Evolutionary conservation across 352 stramenopile species (phyloP).

Genomic region (Globisporangium abappressorium): DNA sequence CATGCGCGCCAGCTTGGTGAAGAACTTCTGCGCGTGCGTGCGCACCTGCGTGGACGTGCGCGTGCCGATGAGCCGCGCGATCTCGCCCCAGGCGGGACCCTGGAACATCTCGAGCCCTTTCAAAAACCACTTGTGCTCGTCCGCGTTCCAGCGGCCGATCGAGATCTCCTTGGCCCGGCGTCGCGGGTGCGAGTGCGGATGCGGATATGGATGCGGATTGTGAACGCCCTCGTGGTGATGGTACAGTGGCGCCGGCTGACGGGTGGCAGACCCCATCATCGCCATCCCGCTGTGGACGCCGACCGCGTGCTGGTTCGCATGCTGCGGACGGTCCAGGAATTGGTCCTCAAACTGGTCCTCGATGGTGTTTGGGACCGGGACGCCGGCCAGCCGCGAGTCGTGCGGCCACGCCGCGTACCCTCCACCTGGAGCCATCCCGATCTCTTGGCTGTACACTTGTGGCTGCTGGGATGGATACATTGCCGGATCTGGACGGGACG

Average conservation of each 20-base stretch:
- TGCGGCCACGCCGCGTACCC: conserved; percentile 6
- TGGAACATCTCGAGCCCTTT: conserved; percentile 81
- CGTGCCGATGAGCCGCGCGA: conserved; percentile 77
- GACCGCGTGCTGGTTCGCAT: background rate
- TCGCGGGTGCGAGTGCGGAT: conserved; percentile 10
- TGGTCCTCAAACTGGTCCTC: conserved; percentile 11
- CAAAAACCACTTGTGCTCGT: conserved; percentile 77
- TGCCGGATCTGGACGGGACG: background rate
- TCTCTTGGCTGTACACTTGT: background rate
- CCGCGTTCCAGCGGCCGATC: conserved; percentile 71
- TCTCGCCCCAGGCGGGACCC: conserved; percentile 78
- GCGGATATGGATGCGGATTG: background rate
- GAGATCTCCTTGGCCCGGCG: conserved; percentile 55
- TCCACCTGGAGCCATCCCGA: background rate
- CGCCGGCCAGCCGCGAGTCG: background rate
- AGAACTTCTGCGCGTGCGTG: conserved; percentile 88
- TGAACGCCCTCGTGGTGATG: background rate
- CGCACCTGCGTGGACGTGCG: conserved; percentile 83
- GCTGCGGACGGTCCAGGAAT: background rate
- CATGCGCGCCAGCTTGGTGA: conserved; percentile 77
- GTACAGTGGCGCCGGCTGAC: background rate
- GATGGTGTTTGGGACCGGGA: background rate
- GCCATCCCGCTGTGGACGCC: conserved; percentile 13
- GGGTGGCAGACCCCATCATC: background rate
- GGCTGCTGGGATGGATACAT: conserved; percentile 6